Evolutionary conservation across 768 basidiomycete species (phyloP), one percentile per base, ranked within the genome.

Genomic region (Kwoniella botswanensis): DNA sequence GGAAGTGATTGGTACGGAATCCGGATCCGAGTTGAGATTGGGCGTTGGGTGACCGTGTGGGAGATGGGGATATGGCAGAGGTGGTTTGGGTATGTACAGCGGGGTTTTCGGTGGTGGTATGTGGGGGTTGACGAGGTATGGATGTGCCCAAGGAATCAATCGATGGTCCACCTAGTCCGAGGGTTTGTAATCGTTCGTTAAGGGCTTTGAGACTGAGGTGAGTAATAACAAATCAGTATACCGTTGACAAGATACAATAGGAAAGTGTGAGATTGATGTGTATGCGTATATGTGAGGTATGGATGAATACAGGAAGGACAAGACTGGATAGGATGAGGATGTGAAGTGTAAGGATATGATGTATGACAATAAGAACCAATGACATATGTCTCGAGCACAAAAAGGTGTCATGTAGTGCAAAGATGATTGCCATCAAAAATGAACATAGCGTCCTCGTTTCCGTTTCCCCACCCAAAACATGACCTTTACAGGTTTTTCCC

Each of bases 111-210:
- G 52, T 55, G 42, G 56, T 59, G 17, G 55, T 63, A 44, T 56
- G 21, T 57, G 66, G 74, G 65, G 35, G 56, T 52, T 58, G 67
- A 55, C 62, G 64, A 29, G 46, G 64, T 55, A 65, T 26, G 21
- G 55, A 50, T 18, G 65, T 58, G 22, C 21, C 22, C 13, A 73
- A 42, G 1, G 59, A 56, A 35, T 70, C 69, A 3, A 56, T 29
- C 12, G 73, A 71, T 67, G 61, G 61, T 13, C 61, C 68, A 56
- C 57, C 56, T 18, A 71, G 64, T 56, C 70, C 68, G 56, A 76
- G 66, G 35, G 63, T 55, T 29, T 67, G 71, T 46, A 72, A 64
- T 17, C 71, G 68, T 42, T 63, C 71, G 68, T 72, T 72, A 11
- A 72, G 71, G 50, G 62, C 68, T 58, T 65, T 35, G 29, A 70